Base-by-base conservation (phyloP, 257 asterid genomes). In the Solanum chmielewskii region DNA sequence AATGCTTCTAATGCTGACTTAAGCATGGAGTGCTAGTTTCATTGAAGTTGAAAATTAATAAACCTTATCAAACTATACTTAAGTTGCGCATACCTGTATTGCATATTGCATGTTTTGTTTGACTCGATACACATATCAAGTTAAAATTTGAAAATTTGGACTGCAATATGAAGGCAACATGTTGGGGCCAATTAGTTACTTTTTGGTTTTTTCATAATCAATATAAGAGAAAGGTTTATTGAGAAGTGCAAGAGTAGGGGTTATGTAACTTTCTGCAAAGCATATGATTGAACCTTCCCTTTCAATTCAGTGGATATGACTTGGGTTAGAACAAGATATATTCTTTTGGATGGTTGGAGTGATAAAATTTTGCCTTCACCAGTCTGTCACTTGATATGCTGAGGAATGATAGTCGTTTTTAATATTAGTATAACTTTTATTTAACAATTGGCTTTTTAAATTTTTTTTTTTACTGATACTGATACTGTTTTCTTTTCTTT, bases 401-500 rank as follows among this genome's bases (percentile, higher is more conserved):
- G 84, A 80, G 68, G 27, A 9, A 15, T 27, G 6, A 27, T 47
- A 25, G 27, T 45, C 27, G 27, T n/a, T 80, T 80, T 77, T 41
- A 42, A 13, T 41, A 60, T 76, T 3, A 44, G 11, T 47, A 31
- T 49, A 47, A 20, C 69, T 29, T 80, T 27, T 80, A 49, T 10
- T 16, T 80, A 31, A 18, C 85, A 29, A 80, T 80, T 47, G 69
- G 68, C 29, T 47, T 45, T 47, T 29, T 29, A 9, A 10, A 3
- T 1, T 29, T 47, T 47, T 33, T 33, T 33, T 33, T 33, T 33
- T 33, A 33, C 35, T 33, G 35, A 33, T 87, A 49, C 89, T 87
- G 18, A 88, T 83, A 29, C 76, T 86, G 71, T 45, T 33, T 78
- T 83, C 44, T 56, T 89, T 87, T 64, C 83, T 37, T 56, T 89